phyloP scores from a whole-genome alignment of 768 basidiomycete genomes.

The Wakefieldia striispora region DNA sequence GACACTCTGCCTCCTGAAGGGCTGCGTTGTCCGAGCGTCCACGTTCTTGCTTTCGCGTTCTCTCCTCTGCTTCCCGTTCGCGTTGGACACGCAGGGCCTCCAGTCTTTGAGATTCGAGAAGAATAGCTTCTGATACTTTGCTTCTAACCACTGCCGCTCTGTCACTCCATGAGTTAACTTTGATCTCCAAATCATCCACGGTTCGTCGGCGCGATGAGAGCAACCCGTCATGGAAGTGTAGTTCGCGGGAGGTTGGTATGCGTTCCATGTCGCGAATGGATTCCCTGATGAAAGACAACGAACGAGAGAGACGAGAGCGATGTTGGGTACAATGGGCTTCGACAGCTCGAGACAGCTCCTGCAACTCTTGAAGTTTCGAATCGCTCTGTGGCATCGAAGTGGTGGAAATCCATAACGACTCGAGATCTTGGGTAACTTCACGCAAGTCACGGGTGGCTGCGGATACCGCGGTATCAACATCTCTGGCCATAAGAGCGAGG shows the following conservation, averaged over 20 bases:
- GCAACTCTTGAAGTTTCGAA: slow-evolving; percentile 37
- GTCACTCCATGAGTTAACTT: slow-evolving; percentile 49
- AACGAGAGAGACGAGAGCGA: slow-evolving; percentile 41
- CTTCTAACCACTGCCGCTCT: slow-evolving; percentile 29
- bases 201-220: slow-evolving; percentile 47
- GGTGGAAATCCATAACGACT: slow-evolving; percentile 37
- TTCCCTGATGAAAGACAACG: slow-evolving; percentile 54
- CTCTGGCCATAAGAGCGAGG: slow-evolving; percentile 52
- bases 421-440: slow-evolving; percentile 39
- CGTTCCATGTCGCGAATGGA: slow-evolving; percentile 56
- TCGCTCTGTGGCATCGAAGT: slow-evolving; percentile 25
- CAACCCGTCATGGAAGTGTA: slow-evolving; percentile 45
- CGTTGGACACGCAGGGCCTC: slow-evolving; percentile 37
- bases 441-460: slow-evolving; percentile 39
- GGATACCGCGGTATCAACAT: slow-evolving; percentile 45
- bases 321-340: slow-evolving; percentile 35
- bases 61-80: slow-evolving; percentile 28
- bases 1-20: slow-evolving; percentile 33
- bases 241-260: slow-evolving; percentile 41
- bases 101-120: slow-evolving; percentile 40
- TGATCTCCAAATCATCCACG: slow-evolving; percentile 51
- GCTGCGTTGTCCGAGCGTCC: slow-evolving; percentile 35
- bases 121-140: slow-evolving; percentile 38
- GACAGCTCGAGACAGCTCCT: slow-evolving; percentile 34
- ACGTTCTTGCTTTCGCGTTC: slow-evolving; percentile 13